Conservation (phyloP, 805 yeast species). For the Schizosaccharomyces lindneri region DNA sequence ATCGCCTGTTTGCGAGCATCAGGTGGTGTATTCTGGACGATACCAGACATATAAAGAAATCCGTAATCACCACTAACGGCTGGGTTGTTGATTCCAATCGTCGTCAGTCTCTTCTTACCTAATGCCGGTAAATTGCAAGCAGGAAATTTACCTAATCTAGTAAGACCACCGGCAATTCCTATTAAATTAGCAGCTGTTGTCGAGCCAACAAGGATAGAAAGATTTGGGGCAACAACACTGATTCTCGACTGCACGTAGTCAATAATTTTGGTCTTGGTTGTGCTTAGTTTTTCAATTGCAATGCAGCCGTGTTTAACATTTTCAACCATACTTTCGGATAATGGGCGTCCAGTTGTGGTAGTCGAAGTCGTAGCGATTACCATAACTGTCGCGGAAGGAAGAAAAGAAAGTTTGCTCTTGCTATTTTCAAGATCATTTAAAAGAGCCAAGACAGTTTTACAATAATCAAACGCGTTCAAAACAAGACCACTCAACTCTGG, state of each 20-base stretch:
- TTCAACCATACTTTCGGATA: conserved; percentile 16
- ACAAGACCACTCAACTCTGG: conserved; percentile 46
- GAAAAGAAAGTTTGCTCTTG: conserved; percentile 9
- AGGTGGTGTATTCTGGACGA: conserved; percentile 34
- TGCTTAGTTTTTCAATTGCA: conserved; percentile 22
- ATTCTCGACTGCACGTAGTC: conserved; percentile 32
- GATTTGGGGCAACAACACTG: conserved; percentile 49
- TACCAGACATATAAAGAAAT: conserved; percentile 32
- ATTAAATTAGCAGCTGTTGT: conserved; percentile 49
- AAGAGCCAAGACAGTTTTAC: conserved; percentile 25
- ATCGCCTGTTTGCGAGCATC: conserved; percentile 42
- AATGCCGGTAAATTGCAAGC: conserved; percentile 64
- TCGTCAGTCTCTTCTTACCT: conserved; percentile 28
- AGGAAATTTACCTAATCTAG: conserved; percentile 41
- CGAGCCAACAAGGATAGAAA: conserved; percentile 47
- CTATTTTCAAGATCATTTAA: conserved; percentile 21
- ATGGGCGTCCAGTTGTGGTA: conserved; percentile 17
- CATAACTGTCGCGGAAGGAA: conserved; percentile 41
- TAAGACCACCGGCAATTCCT: conserved; percentile 42
- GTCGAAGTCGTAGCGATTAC: conserved; percentile 53
- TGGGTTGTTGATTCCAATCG: conserved; percentile 15
- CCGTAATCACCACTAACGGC: conserved; percentile 39
- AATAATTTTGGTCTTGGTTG: conserved; percentile 22
- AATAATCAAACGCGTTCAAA: conserved; percentile 36
- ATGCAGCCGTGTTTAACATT: conserved; percentile 23